Evolutionary conservation across 768 basidiomycete genomes (phyloP).

Genomic region (Cystoderma amianthinum): DNA sequence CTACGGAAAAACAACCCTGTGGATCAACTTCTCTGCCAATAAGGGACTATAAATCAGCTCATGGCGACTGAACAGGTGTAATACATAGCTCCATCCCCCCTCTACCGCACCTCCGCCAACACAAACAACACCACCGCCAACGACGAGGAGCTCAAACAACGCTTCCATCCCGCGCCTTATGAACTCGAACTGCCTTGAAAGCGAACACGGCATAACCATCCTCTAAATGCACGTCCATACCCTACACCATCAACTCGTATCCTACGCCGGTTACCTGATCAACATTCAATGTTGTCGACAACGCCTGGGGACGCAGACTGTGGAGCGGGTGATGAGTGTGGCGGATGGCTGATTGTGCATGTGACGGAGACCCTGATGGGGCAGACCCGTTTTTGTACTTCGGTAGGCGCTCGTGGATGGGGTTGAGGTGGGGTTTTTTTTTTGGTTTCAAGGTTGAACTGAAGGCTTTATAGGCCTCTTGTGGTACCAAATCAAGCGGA

Average conservation of each 20-base stretch:
- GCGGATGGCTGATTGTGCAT: conserved; percentile 55
- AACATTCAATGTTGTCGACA: conserved; percentile 59
- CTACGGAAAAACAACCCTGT: conserved; percentile 49
- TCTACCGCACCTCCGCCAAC: too few relatives aligned
- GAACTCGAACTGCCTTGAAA: conserved; percentile 48
- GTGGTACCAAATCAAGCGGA: conserved; percentile 47
- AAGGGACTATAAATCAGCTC: conserved; percentile 36
- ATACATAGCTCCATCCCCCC: conserved; percentile 21
- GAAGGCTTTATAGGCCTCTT: conserved; percentile 23
- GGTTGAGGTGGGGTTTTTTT: conserved; percentile 21
- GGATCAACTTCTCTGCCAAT: conserved; percentile 44
- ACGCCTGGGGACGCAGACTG: conserved; percentile 59
- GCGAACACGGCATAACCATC: conserved; percentile 56
- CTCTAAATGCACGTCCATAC: conserved; percentile 51
- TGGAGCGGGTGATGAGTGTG: conserved; percentile 55
- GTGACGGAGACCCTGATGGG: conserved; percentile 58
- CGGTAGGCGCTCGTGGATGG: conserved; percentile 35
- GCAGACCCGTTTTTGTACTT: conserved; percentile 48
- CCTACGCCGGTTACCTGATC: conserved; percentile 40
- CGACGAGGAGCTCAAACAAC: conserved; percentile 26
- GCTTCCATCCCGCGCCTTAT: conserved; percentile 39
- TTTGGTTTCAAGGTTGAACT: not conserved
- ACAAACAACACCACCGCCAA: conserved; percentile 21
- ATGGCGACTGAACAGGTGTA: conserved; percentile 24
- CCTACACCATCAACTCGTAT: too few relatives aligned